phyloP scores from a whole-genome alignment of 495 filamentous ascomycete species.

The Penicillium samsonianum region DNA sequence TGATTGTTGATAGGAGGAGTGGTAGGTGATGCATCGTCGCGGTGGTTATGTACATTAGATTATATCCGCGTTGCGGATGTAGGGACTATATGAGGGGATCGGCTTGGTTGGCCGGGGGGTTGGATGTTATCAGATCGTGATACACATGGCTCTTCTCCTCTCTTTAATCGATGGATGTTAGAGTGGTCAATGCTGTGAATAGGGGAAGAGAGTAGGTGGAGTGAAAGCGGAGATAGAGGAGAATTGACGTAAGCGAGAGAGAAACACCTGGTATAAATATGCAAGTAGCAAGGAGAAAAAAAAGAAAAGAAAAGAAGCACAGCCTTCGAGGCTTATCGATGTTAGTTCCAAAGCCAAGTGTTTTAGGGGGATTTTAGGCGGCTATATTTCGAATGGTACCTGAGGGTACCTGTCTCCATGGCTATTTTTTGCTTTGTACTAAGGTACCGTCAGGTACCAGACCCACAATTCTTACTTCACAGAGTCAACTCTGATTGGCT shows the following conservation, averaged over 20 bases:
- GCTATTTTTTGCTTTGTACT: too few species aligned
- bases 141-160: neutral
- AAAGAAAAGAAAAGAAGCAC: constrained; percentile 5
- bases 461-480: neutral
- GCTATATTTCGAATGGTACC: constrained; percentile 5
- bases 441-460: constrained; percentile 4
- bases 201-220: neutral
- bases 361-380: constrained; percentile 19
- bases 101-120: neutral
- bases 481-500: neutral
- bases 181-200: neutral
- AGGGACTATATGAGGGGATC: neutral
- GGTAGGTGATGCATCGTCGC: constrained; percentile 5
- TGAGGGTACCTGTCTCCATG: neutral
- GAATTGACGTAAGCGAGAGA: too few species aligned
- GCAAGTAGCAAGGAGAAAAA: constrained; percentile 9
- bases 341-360: constrained; percentile 24
- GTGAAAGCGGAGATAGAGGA: too few species aligned
- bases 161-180: neutral
- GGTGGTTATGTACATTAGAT: neutral
- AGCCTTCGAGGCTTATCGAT: constrained; percentile 9
- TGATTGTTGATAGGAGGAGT: constrained; percentile 4
- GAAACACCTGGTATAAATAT: constrained; percentile 9
- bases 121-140: neutral
- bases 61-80: neutral